Conservation (phyloP, 2,329 filamentous ascomycete genomes). For the Calonectria pseudoreteaudii region DNA sequence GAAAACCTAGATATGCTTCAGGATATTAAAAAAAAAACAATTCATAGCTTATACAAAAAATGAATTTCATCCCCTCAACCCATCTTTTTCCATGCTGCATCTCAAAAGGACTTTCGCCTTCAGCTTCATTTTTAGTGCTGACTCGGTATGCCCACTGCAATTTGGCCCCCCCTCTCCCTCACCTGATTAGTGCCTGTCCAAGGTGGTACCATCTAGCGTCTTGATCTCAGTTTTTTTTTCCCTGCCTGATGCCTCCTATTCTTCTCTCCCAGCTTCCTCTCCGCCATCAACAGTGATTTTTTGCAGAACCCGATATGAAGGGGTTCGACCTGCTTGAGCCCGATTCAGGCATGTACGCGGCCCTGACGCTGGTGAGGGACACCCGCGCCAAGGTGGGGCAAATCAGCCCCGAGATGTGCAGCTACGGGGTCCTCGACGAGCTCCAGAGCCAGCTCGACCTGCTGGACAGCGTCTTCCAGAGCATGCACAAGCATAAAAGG, state of each 20-base stretch:
- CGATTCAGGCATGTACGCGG: not conserved
- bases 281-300: not conserved
- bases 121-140: not conserved
- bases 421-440: not conserved
- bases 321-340: not conserved
- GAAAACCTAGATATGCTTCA: not conserved
- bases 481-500: not conserved
- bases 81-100: not conserved
- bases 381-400: not conserved
- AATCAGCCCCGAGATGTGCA: not conserved
- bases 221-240: not conserved
- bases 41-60: not conserved
- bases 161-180: not conserved
- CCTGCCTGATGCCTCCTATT: not conserved
- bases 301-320: too few relatives aligned
- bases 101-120: not conserved
- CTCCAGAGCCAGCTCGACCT: constrained; percentile 7
- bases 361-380: not conserved
- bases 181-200: not conserved
- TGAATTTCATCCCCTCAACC: not conserved
- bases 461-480: not conserved
- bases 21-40: not conserved
- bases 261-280: not conserved
- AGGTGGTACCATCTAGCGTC: not conserved
- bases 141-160: not conserved